phyloP scores from a whole-genome alignment of 2,329 filamentous ascomycete species.

The Claviceps capensis region DNA sequence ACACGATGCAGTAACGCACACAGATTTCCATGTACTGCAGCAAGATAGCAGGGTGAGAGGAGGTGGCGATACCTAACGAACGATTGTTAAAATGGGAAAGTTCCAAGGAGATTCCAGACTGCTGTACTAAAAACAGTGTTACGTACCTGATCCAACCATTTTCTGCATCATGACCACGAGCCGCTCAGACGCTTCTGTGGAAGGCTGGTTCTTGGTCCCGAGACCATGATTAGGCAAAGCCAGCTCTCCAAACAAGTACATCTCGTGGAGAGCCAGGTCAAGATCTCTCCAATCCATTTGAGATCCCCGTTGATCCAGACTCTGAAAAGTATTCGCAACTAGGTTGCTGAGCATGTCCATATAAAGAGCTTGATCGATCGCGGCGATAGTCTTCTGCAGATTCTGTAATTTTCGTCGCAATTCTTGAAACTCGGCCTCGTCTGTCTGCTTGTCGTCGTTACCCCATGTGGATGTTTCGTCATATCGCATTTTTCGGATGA shows the following conservation, averaged over 20 bases:
- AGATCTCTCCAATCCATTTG: slow-evolving; percentile 89
- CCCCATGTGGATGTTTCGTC: slow-evolving; percentile 92
- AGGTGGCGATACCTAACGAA: slow-evolving; percentile 59
- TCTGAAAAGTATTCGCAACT: slow-evolving; percentile 76
- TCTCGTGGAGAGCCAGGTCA: slow-evolving; percentile 85
- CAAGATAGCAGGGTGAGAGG: slow-evolving; percentile 81
- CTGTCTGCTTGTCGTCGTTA: slow-evolving; percentile 84
- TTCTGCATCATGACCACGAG: slow-evolving; percentile 86
- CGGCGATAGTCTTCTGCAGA: slow-evolving; percentile 83
- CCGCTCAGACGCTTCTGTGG: slow-evolving; percentile 63
- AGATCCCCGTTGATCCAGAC: slow-evolving; percentile 57
- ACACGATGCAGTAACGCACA: slow-evolving; percentile 84
- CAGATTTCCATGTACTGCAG: slow-evolving; percentile 98
- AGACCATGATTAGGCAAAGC: slow-evolving; percentile 79
- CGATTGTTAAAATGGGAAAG: neutral
- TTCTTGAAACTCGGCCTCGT: slow-evolving; percentile 95
- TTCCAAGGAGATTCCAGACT: neutral
- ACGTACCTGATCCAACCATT: slow-evolving; percentile 81
- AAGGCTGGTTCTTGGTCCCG: slow-evolving; percentile 74
- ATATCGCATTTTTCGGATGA: slow-evolving; percentile 93
- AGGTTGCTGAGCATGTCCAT: slow-evolving; percentile 78
- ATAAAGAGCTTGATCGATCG: slow-evolving; percentile 77
- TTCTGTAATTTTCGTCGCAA: slow-evolving; percentile 80
- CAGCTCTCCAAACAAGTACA: slow-evolving; percentile 90
- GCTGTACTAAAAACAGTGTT: neutral